Evolutionary conservation across 1,139 yeast species (phyloP).

Genomic region (Taiozyma sp.): DNA sequence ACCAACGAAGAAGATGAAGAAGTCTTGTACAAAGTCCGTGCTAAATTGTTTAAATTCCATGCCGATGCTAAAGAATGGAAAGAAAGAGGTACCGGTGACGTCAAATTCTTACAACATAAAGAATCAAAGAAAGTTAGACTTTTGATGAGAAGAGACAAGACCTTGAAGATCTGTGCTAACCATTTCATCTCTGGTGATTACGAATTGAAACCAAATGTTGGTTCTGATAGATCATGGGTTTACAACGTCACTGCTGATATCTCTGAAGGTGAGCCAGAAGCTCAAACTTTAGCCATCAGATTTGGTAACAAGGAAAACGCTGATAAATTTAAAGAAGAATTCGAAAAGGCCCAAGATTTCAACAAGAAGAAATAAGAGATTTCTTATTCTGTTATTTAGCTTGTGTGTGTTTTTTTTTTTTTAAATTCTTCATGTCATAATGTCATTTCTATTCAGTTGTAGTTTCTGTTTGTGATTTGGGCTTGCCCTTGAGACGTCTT

Average conservation of each 20-base stretch:
- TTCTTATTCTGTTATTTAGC: background rate
- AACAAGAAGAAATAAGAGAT: constrained; percentile 37
- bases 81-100: constrained; percentile 99
- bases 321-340: constrained; percentile 89
- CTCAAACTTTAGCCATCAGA: constrained; percentile 94
- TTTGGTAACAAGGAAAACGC: constrained; percentile 98
- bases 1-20: constrained; percentile 97
- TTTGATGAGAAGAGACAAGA: constrained; percentile 98
- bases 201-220: constrained; percentile 86
- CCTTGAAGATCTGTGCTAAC: constrained; percentile 96
- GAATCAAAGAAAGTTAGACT: constrained; percentile 76
- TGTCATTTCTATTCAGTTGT: background rate
- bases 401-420: background rate
- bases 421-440: background rate
- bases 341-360: constrained; percentile 71
- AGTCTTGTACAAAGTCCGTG: constrained; percentile 81
- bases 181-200: constrained; percentile 86
- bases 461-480: background rate
- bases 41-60: constrained; percentile 90
- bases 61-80: constrained; percentile 91
- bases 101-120: constrained; percentile 90
- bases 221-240: constrained; percentile 98
- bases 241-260: constrained; percentile 92
- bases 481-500: too few species aligned
- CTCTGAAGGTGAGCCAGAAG: constrained; percentile 94